Evolutionary conservation across 345 rosid genomes (phyloP), one percentile per base, ranked within the genome.

Genomic region (Cochlearia excelsa): DNA sequence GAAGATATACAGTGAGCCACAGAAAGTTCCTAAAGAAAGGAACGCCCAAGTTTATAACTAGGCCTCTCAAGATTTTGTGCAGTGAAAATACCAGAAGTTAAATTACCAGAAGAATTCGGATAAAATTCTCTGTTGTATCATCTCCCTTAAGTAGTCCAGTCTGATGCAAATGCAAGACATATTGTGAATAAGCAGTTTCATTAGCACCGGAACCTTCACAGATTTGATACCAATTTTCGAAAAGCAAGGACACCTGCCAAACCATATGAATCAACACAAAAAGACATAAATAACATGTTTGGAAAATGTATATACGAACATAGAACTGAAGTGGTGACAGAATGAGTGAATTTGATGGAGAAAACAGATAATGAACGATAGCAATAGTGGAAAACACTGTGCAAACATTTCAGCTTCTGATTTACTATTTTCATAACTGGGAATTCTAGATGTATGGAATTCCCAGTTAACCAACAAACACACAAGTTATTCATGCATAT

Each of bases 61-160:
- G 42, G 2, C n/a, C 56, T 57, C 42, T 37, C 29, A 29, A 41
- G 6, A 51, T 55, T 40, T 46, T 54, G 11, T 27, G 47, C 30
- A 33, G 5, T 27, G 54, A 58, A 41, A 44, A 30, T 49, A 6
- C 23, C 23, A 30, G 35, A 52, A 26, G 34, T 46, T 7, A 56
- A 11, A 54, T 26, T 44, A 93, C 97, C 79, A 73, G 85, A 34
- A 93, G 86, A 29, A 75, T 71, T 47, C 85, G 83, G 81, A 89
- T 80, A 79, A 93, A 85, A 40, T 88, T 85, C 52, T 89, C 85
- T 7, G 90, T 85, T 73, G 81, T 76, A 54, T 89, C 95, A 75
- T 87, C 95, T 57, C 94, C 95, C 68, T 85, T 83, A 50, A 93
- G 81, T 48, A 93, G 73, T 68, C 94, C 97, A 67, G 68, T 81